Evolutionary conservation across 108 stramenopile genomes (phyloP).

Genomic region (Bacterosira constricta): DNA sequence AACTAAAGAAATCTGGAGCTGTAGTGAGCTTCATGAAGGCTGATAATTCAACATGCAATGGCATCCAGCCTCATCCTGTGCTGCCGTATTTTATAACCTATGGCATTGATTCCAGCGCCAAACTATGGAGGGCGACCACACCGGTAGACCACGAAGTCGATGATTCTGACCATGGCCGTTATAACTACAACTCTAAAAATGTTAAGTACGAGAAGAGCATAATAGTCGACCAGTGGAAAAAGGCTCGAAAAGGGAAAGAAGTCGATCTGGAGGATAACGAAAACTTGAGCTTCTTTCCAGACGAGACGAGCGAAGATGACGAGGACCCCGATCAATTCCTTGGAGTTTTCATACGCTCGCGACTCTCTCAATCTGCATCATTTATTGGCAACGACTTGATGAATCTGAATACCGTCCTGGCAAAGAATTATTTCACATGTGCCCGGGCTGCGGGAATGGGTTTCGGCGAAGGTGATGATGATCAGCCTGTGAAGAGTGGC

Average conservation of each 20-base stretch:
- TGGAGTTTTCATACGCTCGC: constrained; percentile 24
- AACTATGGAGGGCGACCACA: constrained; percentile 80
- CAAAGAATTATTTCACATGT: constrained; percentile 61
- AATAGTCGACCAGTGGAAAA: constrained; percentile 53
- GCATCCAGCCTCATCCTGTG: constrained; percentile 77
- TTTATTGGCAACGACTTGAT: constrained; percentile 73
- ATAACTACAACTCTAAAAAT: constrained; percentile 17
- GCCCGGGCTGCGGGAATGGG: constrained; percentile 32
- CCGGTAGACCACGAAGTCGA: constrained; percentile 73
- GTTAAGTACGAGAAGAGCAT: constrained; percentile 58
- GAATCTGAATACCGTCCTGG: constrained; percentile 53
- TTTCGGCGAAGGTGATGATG: constrained; percentile 40
- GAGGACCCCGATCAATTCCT: constrained; percentile 18
- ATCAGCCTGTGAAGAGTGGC: constrained; percentile 62
- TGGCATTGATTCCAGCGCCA: constrained; percentile 87
- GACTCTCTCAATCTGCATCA: not conserved
- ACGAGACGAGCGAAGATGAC: constrained; percentile 53
- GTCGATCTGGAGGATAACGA: constrained; percentile 47
- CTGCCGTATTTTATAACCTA: constrained; percentile 81
- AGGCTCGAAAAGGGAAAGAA: constrained; percentile 14
- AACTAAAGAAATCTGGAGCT: constrained; percentile 43
- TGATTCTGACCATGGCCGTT: constrained; percentile 55
- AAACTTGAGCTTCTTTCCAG: constrained; percentile 53
- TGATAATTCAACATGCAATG: constrained; percentile 81
- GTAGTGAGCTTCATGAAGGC: constrained; percentile 77